Percentiles rank a stretch among this genome's conserved stretches.
phyloP scores from a whole-genome alignment of 2,329 filamentous ascomycete species.

The Thermoascus crustaceus region DNA sequence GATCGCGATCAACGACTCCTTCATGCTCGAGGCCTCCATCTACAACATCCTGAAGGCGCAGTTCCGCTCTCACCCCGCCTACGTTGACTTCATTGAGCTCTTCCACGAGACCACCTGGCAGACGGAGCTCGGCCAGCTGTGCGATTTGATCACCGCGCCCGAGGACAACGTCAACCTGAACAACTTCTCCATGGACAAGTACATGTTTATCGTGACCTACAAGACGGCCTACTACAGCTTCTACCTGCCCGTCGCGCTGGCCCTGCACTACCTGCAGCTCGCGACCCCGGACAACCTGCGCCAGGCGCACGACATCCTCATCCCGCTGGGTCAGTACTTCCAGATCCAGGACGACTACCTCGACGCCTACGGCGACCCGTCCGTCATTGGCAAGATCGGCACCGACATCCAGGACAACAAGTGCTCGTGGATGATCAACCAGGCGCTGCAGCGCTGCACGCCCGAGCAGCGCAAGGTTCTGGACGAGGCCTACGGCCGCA shows the following conservation, averaged over 20 bases:
- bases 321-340: slow-evolving; percentile 98
- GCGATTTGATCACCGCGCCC: slow-evolving; percentile 89
- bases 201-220: slow-evolving; percentile 97
- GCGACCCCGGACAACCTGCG: slow-evolving; percentile 85
- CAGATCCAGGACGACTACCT: slow-evolving; percentile 98
- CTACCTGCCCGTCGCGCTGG: slow-evolving; percentile 91
- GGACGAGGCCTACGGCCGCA: slow-evolving; percentile 88
- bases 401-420: slow-evolving; percentile 99
- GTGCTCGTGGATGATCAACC: slow-evolving; percentile 97
- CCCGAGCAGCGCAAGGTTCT: slow-evolving; percentile 81
- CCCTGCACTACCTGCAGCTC: slow-evolving; percentile 74
- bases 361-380: slow-evolving; percentile 90
- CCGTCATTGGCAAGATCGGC: slow-evolving; percentile 94
- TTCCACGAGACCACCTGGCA: slow-evolving; percentile 93
- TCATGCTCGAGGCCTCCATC: slow-evolving; percentile 87
- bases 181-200: slow-evolving; percentile 94
- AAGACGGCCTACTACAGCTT: slow-evolving; percentile 99
- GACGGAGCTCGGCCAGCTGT: slow-evolving; percentile 91
- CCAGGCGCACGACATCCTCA: slow-evolving; percentile 82
- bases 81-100: slow-evolving; percentile 86
- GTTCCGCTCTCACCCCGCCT: slow-evolving; percentile 79
- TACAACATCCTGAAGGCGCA: slow-evolving; percentile 88
- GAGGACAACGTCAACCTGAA: slow-evolving; percentile 87
- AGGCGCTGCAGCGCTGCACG: slow-evolving; percentile 71
- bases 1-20: slow-evolving; percentile 96